phyloP scores from a whole-genome alignment of 1,284 basidiomycete genomes.

The Papiliotrema terrestris region DNA sequence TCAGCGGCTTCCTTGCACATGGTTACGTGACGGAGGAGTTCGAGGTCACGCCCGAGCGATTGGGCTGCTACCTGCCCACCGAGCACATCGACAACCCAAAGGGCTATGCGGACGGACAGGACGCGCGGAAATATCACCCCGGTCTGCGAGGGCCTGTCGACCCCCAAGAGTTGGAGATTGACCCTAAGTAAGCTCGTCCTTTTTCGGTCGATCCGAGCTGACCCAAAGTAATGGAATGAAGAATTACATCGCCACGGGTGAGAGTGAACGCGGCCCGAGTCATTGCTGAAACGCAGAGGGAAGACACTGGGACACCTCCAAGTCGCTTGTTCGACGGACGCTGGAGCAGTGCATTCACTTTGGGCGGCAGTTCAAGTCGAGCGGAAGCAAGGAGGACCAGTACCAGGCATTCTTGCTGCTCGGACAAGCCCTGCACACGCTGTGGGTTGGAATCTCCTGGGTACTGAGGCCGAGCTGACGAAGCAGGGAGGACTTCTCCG shows the following conservation, averaged over 20 bases:
- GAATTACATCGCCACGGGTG: conserved; percentile 88
- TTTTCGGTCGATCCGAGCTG: not conserved
- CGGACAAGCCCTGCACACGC: conserved; percentile 56
- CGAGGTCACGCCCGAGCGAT: conserved; percentile 80
- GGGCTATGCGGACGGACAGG: conserved; percentile 81
- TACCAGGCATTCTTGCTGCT: conserved; percentile 80
- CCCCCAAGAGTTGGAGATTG: conserved; percentile 78
- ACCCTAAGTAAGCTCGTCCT: conserved; percentile 52
- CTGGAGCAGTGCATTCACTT: conserved; percentile 64
- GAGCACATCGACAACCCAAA: conserved; percentile 85
- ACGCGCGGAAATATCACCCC: conserved; percentile 70
- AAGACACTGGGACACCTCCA: conserved; percentile 82
- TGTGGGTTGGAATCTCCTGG: conserved; percentile 16
- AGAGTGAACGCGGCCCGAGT: conserved; percentile 4
- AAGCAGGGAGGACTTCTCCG: conserved; percentile 57
- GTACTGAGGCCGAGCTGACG: not conserved
- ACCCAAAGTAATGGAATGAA: conserved; percentile 73
- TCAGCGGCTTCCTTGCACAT: conserved; percentile 58
- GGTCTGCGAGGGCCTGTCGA: conserved; percentile 71
- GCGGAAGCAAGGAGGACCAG: conserved; percentile 63
- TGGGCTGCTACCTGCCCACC: conserved; percentile 80
- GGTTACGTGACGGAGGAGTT: conserved; percentile 65
- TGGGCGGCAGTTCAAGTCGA: conserved; percentile 58
- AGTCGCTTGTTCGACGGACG: conserved; percentile 71
- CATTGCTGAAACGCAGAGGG: conserved; percentile 52